Percentiles rank a stretch among this genome's conserved stretches.
Evolutionary conservation across 2,329 filamentous ascomycete species (phyloP).

Genomic region (Ceratocystis cacaofunesta): DNA sequence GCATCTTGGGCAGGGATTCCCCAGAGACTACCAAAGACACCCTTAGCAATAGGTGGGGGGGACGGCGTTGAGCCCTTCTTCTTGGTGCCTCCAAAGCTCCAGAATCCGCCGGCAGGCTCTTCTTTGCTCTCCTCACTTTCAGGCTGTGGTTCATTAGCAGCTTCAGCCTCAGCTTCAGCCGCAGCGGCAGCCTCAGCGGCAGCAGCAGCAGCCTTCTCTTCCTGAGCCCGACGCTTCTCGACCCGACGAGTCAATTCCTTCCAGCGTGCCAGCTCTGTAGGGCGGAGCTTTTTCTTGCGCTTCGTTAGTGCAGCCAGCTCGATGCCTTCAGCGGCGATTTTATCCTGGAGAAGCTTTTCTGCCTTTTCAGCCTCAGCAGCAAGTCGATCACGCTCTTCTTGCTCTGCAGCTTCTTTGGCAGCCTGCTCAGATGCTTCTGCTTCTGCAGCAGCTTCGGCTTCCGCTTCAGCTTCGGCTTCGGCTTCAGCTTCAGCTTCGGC

Average conservation of each 20-base stretch:
- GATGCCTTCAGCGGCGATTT: constrained; percentile 21
- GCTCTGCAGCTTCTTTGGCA: constrained; percentile 18
- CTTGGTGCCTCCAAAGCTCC: constrained; percentile 6
- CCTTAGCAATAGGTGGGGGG: constrained; percentile 3
- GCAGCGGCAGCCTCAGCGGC: constrained; percentile 22
- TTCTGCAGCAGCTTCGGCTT: constrained; percentile 19
- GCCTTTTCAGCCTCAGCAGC: background rate
- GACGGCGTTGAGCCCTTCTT: constrained; percentile 8
- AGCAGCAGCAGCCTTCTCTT: constrained; percentile 14
- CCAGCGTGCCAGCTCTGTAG: constrained; percentile 33
- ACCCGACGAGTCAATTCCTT: constrained; percentile 26
- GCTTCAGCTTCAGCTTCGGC: background rate
- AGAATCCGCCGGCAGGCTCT: background rate
- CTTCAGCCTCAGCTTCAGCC: constrained; percentile 20
- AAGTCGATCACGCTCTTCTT: constrained; percentile 18
- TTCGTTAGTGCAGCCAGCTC: constrained; percentile 30
- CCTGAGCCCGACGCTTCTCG: constrained; percentile 22
- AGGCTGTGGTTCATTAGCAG: constrained; percentile 21
- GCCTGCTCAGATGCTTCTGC: constrained; percentile 21
- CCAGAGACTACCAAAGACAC: constrained; percentile 10
- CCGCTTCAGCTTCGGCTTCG: constrained; percentile 15
- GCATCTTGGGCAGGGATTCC: constrained; percentile 4
- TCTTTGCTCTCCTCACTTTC: background rate
- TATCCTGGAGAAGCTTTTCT: background rate
- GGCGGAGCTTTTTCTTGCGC: constrained; percentile 36